These are phyloP conservation scores for Suillus tomentosus DNA, from an alignment of 768 basidiomycete species.

Conservation along the genomic window DNA sequence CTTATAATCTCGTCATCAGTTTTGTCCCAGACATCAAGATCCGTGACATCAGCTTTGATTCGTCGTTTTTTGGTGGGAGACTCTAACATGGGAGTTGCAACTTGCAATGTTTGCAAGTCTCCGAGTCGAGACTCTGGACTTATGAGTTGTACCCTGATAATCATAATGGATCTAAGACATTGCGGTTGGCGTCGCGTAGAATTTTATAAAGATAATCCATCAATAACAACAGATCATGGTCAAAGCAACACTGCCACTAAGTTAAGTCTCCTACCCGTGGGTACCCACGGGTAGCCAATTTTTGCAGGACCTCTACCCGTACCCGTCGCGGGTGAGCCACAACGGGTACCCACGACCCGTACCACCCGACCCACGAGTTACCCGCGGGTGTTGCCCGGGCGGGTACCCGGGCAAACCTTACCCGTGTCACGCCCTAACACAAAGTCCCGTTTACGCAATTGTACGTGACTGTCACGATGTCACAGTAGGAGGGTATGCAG, in stretches of 20 bases:
- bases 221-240: background rate
- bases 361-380: background rate
- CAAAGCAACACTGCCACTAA: background rate
- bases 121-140: background rate
- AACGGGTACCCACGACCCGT: background rate
- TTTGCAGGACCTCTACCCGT: background rate
- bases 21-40: no score
- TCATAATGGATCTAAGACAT: background rate
- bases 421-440: background rate
- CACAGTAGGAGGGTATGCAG: background rate
- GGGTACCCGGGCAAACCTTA: background rate
- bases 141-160: background rate
- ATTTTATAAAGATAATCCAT: background rate
- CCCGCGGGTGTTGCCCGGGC: background rate
- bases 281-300: background rate
- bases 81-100: background rate
- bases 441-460: background rate
- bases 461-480: conserved; percentile 4
- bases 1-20: no score
- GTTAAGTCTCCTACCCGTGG: background rate
- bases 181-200: background rate
- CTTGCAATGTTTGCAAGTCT: no score
- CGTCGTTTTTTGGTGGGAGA: no score
- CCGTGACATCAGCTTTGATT: no score
- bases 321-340: no score